Percentiles rank a stretch among this genome's conserved stretches.
These are phyloP conservation scores for Blastobotrys aristatus DNA, from an alignment of 1,139 yeast genomes.

Conservation along the genomic window DNA sequence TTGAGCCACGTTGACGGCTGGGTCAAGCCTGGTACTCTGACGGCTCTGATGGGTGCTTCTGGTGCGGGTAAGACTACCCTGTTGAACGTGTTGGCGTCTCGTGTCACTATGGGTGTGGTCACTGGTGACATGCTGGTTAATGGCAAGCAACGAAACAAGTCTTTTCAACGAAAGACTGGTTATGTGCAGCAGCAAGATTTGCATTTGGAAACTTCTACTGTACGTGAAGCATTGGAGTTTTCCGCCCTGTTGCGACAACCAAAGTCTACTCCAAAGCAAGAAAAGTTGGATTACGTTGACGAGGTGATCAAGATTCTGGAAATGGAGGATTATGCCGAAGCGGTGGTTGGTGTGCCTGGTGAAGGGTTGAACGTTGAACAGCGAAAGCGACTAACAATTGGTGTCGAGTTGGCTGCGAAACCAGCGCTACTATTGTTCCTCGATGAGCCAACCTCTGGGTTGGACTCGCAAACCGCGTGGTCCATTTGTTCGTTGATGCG, in stretches of 20 bases:
- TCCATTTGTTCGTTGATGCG: constrained; percentile 72
- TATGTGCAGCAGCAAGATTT: constrained; percentile 98
- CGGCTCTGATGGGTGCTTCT: constrained; percentile 60
- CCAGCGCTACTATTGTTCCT: constrained; percentile 68
- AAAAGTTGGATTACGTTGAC: constrained; percentile 51
- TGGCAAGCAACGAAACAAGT: constrained; percentile 46
- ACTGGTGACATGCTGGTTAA: constrained; percentile 67
- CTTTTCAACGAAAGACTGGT: constrained; percentile 72
- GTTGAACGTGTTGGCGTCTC: constrained; percentile 83
- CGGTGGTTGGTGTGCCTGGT: constrained; percentile 82
- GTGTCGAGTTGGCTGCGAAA: constrained; percentile 66
- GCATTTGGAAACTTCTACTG: constrained; percentile 86
- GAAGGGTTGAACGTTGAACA: constrained; percentile 96
- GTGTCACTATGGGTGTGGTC: constrained; percentile 68
- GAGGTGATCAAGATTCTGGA: constrained; percentile 76
- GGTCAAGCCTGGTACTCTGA: constrained; percentile 56
- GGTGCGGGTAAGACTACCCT: constrained; percentile 93
- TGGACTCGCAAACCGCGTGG: constrained; percentile 94
- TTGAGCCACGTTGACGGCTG: constrained; percentile 56
- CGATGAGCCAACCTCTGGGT: constrained; percentile 93
- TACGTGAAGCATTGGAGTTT: constrained; percentile 87
- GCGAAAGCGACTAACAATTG: constrained; percentile 77
- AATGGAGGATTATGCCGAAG: constrained; percentile 70
- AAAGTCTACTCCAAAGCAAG: constrained; percentile 65
- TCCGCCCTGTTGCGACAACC: constrained; percentile 89